phyloP scores from a whole-genome alignment of 208 protist species.

The Trypanosoma scelopori region DNA sequence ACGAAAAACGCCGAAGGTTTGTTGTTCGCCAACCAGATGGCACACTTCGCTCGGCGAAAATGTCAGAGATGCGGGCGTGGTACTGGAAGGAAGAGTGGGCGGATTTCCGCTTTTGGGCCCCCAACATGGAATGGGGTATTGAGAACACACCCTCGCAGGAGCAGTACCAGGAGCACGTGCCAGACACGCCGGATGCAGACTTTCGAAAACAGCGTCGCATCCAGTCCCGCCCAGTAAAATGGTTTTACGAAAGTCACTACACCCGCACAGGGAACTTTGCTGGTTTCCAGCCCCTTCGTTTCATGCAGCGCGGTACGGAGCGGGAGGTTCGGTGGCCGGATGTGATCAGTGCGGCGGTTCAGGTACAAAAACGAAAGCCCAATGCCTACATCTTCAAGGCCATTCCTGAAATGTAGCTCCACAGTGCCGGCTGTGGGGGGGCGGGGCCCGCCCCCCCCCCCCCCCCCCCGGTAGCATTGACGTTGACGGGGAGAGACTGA shows the following conservation, averaged over 20 bases:
- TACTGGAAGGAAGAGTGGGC: slow-evolving; percentile 96
- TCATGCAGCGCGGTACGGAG: slow-evolving; percentile 91
- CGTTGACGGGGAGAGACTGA: too few species aligned
- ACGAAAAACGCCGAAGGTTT: slow-evolving; percentile 92
- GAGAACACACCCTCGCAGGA: slow-evolving; percentile 91
- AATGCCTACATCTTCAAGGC: slow-evolving; percentile 87
- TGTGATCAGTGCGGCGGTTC: slow-evolving; percentile 87
- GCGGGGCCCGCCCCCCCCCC: too few species aligned
- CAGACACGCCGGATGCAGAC: slow-evolving; percentile 88
- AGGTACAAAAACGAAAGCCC: slow-evolving; percentile 83
- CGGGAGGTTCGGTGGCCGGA: slow-evolving; percentile 91
- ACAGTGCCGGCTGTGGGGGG: background rate
- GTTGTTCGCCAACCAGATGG: slow-evolving; percentile 92
- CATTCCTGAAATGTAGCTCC: slow-evolving; percentile 80
- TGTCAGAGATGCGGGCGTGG: slow-evolving; percentile 95
- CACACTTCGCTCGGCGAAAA: slow-evolving; percentile 92
- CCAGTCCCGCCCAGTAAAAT: slow-evolving; percentile 90
- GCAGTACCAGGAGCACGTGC: slow-evolving; percentile 93
- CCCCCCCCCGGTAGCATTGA: background rate
- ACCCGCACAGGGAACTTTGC: slow-evolving; percentile 90
- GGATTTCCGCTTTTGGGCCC: slow-evolving; percentile 93
- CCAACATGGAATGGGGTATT: slow-evolving; percentile 93
- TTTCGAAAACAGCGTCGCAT: slow-evolving; percentile 90
- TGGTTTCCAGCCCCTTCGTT: slow-evolving; percentile 85
- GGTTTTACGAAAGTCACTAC: slow-evolving; percentile 95